Base-by-base conservation (phyloP, 306 rosid genomes). In the Sicyos edulis region DNA sequence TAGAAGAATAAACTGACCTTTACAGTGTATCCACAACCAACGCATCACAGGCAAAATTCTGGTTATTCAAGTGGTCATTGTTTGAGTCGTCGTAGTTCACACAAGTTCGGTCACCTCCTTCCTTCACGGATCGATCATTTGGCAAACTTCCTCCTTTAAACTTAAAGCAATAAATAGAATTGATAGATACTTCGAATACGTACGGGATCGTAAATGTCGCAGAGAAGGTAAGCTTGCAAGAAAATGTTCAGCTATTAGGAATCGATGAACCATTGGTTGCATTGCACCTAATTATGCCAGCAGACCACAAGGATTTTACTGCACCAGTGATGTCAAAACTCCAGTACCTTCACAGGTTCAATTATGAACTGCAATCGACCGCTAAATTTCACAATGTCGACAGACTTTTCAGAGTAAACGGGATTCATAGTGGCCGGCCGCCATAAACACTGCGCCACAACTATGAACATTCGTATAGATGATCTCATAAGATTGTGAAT, bases 251-350 rank as follows among this genome's bases (percentile, higher is more conserved):
- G 60, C 29, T 55, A 20, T 21, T 8, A 54, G 3, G 19, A 19
- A 19, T 57, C 5, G 10, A 57, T 5, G n/a, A 11, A 58, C 9
- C 40, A 26, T 40, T 13, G 42, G 51, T 63, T 63, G 42, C 50
- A 53, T 40, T 17, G 70, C 70, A 9, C 17, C 71, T 65, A 29
- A 40, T 65, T 40, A 29, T 40, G 52, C 53, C 52, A 40, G 70
- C 70, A 42, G 53, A 37, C 53, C 32, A 19, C n/a, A 44, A 40
- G 26, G 50, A 17, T 1, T 40, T 64, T 64, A 40, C 70, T 34
- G 7, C 69, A 40, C 51, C 0, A 34, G n/a, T 64, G 1, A 12
- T 17, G 17, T 3, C 71, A 42, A 42, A 64, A 44, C 29, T 42
- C 26, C 71, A 40, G 1, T 34, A 44, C 71, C 32, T 64, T 20